Percentiles rank a stretch among this genome's conserved stretches.
These are phyloP conservation scores for Passalora sequoiae DNA, from an alignment of 2,329 filamentous ascomycete species.

Conservation along the genomic window DNA sequence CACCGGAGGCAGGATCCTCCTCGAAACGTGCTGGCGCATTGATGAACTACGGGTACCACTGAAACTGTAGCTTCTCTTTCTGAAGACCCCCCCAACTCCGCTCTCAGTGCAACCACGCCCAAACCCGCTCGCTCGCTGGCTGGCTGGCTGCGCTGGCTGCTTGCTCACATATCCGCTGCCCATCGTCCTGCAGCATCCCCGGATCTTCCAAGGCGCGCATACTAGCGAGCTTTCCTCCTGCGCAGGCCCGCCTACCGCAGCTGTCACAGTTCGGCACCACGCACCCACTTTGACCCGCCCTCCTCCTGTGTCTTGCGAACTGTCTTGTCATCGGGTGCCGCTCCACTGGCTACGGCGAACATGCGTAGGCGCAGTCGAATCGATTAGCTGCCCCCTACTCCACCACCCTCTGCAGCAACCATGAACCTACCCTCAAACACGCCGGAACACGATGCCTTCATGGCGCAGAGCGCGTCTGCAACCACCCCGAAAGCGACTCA, in stretches of 20 bases:
- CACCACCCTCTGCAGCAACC: constrained; percentile 15
- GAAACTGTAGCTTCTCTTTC: constrained; percentile 3
- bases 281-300: constrained; percentile 12
- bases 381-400: constrained; percentile 19
- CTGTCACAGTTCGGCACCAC: constrained; percentile 2
- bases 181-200: not conserved
- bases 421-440: constrained; percentile 24
- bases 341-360: constrained; percentile 12
- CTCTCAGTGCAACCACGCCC: not conserved
- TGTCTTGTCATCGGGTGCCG: constrained; percentile 6
- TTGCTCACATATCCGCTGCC: no score
- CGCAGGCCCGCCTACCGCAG: constrained; percentile 3
- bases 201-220: not conserved
- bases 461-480: constrained; percentile 15
- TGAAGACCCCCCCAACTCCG: not conserved
- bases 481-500: constrained; percentile 14
- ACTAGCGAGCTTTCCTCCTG: not conserved
- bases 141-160: not conserved
- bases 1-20: constrained; percentile 6
- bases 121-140: not conserved
- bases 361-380: constrained; percentile 22
- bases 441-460: constrained; percentile 18
- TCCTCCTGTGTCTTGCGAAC: constrained; percentile 15
- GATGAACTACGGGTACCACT: constrained; percentile 3
- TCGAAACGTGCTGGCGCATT: constrained; percentile 3